These are phyloP conservation scores for Typha latifolia DNA, from an alignment of 176 grass and related monocot genomes.

Conservation along the genomic window DNA sequence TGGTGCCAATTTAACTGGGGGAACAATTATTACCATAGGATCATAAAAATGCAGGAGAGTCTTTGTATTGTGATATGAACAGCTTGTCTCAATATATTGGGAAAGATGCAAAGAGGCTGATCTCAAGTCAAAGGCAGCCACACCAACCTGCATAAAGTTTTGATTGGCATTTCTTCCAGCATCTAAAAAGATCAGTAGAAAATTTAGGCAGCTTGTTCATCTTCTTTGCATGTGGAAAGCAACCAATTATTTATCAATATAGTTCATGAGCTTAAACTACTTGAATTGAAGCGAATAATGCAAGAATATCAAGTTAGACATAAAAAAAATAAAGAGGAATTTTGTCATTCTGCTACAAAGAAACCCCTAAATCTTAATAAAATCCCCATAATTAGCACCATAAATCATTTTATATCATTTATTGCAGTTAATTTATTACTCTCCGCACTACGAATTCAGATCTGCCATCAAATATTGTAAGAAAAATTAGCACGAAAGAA, in stretches of 20 bases:
- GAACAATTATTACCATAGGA: conserved; percentile 72
- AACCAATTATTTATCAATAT: neutral
- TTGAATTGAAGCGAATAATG: no score
- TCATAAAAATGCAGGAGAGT: conserved; percentile 88
- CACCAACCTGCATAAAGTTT: conserved; percentile 49
- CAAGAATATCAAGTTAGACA: no score
- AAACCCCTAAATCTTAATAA: no score
- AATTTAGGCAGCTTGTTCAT: neutral
- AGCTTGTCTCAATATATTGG: conserved; percentile 94
- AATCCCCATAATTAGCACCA: neutral
- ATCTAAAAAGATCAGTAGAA: neutral
- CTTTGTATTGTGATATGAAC: conserved; percentile 86
- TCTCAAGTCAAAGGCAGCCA: conserved; percentile 90
- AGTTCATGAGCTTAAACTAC: no score
- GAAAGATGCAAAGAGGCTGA: conserved; percentile 80
- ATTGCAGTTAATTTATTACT: neutral
- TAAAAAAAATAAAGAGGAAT: no score
- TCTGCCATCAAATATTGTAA: neutral
- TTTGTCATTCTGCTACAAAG: no score
- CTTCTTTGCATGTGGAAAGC: neutral
- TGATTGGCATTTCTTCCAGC: neutral
- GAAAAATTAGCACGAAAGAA: neutral
- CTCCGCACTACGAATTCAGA: no score
- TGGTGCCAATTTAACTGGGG: conserved; percentile 63
- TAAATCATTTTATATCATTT: neutral